Evolutionary conservation across 768 basidiomycete species (phyloP), one percentile per base, ranked within the genome.

Genomic region (Coprinopsis sp.): DNA sequence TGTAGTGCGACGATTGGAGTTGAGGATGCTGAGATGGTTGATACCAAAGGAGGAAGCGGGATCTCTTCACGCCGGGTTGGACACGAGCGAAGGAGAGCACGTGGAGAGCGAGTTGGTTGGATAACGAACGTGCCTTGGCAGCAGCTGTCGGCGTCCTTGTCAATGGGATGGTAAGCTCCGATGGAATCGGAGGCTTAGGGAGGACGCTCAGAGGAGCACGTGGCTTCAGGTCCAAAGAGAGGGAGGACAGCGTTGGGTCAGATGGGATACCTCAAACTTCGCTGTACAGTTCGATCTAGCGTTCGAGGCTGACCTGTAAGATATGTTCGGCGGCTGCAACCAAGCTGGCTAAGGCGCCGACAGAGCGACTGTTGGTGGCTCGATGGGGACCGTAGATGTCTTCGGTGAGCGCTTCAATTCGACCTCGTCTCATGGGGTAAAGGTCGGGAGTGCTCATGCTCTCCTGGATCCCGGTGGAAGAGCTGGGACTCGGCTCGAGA

Each of bases 221-320:
- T 24, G 30, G 30, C 13, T 42, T 28, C 40, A 42, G 19, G 6
- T n/a, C 16, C 4, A 42, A 7, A 6, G 40, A 42, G 16, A 68
- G 56, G 21, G 69, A 66, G 7, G 68, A 64, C 4, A 71, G 51
- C n/a, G 62, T 62, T 0, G 75, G 75, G 0, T 70, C 68, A 0
- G 72, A 72, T 1, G 75, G 72, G 38, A 74, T 73, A 7, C 69
- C 68, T 24, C 60, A 56, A 0, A 57, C 61, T 41, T 76, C 66
- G 29, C 64, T 68, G 2, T 73, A 73, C 41, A 5, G 55, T 54
- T 2, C 58, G 57, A 43, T 63, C 34, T 27, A 55, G 14, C 18
- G 14, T 69, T 54, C 23, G 65, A 64, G 1, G 66, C 62, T n/a
- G 75, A 66, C 31, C 52, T 53, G 49, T 63, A 68, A 28, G 63